Evolutionary conservation across 2,329 filamentous ascomycete species (phyloP), one percentile per base, ranked within the genome.

Genomic region (Knufia fluminis): DNA sequence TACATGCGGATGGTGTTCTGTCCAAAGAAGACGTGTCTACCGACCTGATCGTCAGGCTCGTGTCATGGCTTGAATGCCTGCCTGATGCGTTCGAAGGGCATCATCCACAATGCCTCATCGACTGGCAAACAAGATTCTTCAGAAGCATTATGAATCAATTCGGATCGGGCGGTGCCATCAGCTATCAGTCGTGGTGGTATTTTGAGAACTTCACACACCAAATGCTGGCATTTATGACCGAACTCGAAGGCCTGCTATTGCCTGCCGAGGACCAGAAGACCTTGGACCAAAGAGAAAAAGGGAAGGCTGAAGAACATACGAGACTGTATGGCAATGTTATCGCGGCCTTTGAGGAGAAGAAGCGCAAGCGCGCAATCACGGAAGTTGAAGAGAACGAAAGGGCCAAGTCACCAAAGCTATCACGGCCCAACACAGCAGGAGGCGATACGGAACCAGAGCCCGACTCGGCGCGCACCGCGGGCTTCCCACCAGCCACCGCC

Each of bases 161-260:
- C 24, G 71, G 69, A 3, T 57, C 71, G 23, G 66, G 64, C 41
- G 69, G 68, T 9, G 70, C 70, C 4, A 64, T 68, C 41, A 72
- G 69, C 52, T 72, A 71, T 52, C 71, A 69, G 55, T 68, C 69
- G 4, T 72, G 70, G 70, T 72, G 70, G 70, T 56, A 54, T 26
- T 52, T 59, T 17, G 56, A 60, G 42, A 54, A 53, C 8, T 60
- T 60, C 49, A 42, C 54, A 8, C 54, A 55, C 4, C 54, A 56
- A 40, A 57, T 60, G 56, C 52, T 60, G 3, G 43, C 48, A 23
- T 60, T 57, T 54, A 58, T 59, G 57, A 56, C 56, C 7, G 54
- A 60, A 41, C 53, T 59, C 51, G 56, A 58, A 50, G 58, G 58
- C 9, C 36, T 60, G 38, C 38, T 59, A 10, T 46, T 59, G 46